Base-by-base conservation (phyloP, 164 flowering plant genomes). In the Dillenia turbinata region DNA sequence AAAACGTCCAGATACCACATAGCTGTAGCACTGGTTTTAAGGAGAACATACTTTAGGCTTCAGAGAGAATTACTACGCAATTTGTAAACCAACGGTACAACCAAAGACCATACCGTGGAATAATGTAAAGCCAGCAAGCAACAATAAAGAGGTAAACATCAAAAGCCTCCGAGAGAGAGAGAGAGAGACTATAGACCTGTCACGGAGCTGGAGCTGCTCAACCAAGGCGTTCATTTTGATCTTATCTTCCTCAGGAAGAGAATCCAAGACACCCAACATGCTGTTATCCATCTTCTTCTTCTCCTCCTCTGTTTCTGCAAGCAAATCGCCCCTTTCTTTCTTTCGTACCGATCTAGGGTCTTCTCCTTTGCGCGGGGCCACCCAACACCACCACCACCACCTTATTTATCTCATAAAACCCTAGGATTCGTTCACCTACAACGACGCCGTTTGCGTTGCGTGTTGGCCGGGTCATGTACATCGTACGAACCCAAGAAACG, bases 121-220 rank as follows among this genome's bases (percentile, higher is more conserved):
- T 15, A 46, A 47, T 44, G 9, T 10, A 13, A 44, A 44, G 10
- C 10, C 22, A 51, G 9, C 48, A 14, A 49, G 49, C 55, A n/a
- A 44, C 22, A 50, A 4, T 13, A 12, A 45, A 19, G 14, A 17
- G 12, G 9, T 33, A 33, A 33, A 33, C 40, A 33, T 33, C 40
- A 33, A 33, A 33, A 33, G 40, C 40, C 40, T 5, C 40, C 5
- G 12, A 46, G 9, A 53, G 45, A 47, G 49, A 24, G 24, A 54
- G 9, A 16, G 19, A 24, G 24, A n/a, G 2, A 2, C 6, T 9
- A 51, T 12, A 48, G 51, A 59, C 96, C 96, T 89, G 80, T 89
- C 96, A 3, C 93, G 89, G 66, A 89, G 69, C 68, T 89, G 96
- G 50, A 85, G 93, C 73, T 89, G 89, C 26, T 89, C 96, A 60